Evolutionary conservation across 768 basidiomycete species (phyloP), one percentile per base, ranked within the genome.

Genomic region (Tubosaeta brunneosetosa): DNA sequence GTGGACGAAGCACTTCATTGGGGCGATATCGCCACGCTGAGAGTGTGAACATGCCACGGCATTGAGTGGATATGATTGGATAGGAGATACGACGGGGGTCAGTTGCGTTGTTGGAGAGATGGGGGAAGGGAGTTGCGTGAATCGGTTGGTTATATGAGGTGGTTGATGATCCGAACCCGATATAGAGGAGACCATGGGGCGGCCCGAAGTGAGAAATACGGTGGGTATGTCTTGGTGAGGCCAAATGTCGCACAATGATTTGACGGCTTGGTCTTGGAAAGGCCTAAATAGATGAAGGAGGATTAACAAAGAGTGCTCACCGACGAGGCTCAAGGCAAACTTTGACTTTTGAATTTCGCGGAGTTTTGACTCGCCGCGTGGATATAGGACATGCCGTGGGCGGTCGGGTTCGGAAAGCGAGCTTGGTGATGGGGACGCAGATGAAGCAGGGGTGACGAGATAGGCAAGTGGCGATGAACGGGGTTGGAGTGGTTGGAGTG

Each of bases 1-100:
- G 64, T 91, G 87, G 27, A 95, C 89, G 61, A 95, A 95, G 5
- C 78, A 75, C 57, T 80, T 84, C 57, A 91, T 78, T 8, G 87
- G 84, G 8, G 82, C 71, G 16, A 82, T 64, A 44, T 75, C 73
- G 56, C 64, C 60, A 11, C 50, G 61, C 13, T 61, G 56, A 27
- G 42, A 40, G 27, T 56, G 64, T 29, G 57, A 41, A 44, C 13
- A 50, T 2, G 43, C 16, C 6, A 51, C 41, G 53, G 51, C 58
- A 36, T 60, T 66, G 19, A 56, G n/a, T 10, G 66, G 61, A 46
- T 68, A 63, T 6, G 65, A 52, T 14, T 71, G 57, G 11, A 66
- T 49, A 8, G 73, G 64, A 3, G 71, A 68, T 12, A 47, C 36
- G 31, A 62, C 57, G 27, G 69, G 65, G 44, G 60, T 51, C 29